Evolutionary conservation across 2,329 filamentous ascomycete species (phyloP), one percentile per base, ranked within the genome.

Genomic region (Septoria linicola): DNA sequence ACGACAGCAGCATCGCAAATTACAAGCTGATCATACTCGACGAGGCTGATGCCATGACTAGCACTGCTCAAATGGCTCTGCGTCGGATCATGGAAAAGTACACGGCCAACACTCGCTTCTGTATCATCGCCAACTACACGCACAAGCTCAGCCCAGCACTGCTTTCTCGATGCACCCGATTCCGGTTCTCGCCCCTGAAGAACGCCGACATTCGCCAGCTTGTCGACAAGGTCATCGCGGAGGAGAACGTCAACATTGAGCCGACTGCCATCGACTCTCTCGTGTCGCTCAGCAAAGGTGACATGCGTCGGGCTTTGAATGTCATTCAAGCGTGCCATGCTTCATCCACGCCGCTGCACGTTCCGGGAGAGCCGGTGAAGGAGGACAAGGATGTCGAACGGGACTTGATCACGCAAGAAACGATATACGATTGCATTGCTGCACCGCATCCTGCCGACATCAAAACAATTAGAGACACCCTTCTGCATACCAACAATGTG

Each of bases 31-130:
- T 99, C 67, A 89, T 99, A 49, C 82, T 99, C 3, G 93, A 99
- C 70, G 93, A 99, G 76, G 93, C 93, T n/a, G 93, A 99, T 70
- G 93, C 93, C 47, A 99, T 99, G 93, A 99, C 93, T n/a, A 87
- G 89, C 47, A 95, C 92, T 0, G 93, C 93, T 4, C 93, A 99
- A 72, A 99, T 99, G 92, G 93, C 93, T 0, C 77, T 99, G 49
- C 82, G 93, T 56, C 80, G 93, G 41, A 97, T 99, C 67, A 99
- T 99, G 93, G 93, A 99, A 69, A 96, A 96, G 74, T 99, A 99
- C 75, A 99, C 93, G 0, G 88, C 88, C 54, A 99, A 99, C 74
- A 96, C 93, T 2, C 80, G 93, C 45, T 99, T 99, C 74, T 97
- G 92, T 74, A 89, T 99, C 67, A 97, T 99, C 63, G 93, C 93